These are phyloP conservation scores for Talaromyces sp. DNA, from an alignment of 2,329 filamentous ascomycete genomes.

Conservation along the genomic window DNA sequence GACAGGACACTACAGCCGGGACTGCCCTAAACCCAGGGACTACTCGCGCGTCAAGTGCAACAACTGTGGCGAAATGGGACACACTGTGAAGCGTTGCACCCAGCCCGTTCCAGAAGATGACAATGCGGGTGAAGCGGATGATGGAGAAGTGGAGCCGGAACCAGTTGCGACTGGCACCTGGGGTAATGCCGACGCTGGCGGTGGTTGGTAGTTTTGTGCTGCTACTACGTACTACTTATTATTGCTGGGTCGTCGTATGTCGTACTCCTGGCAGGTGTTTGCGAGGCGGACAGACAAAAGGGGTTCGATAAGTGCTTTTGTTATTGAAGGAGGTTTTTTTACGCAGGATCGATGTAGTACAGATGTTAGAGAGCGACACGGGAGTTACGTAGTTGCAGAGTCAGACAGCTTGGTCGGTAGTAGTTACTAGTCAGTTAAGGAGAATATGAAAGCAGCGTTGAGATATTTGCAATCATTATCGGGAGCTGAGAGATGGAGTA, in stretches of 20 bases:
- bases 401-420: background rate
- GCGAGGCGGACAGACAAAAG: background rate
- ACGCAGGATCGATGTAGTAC: background rate
- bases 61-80: constrained; percentile 41
- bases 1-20: constrained; percentile 38
- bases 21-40: constrained; percentile 40
- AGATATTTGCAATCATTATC: background rate
- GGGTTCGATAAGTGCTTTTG: background rate
- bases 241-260: background rate
- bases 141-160: background rate
- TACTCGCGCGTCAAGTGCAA: constrained; percentile 41
- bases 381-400: background rate
- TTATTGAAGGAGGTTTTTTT: background rate
- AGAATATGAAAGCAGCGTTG: background rate
- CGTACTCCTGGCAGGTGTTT: background rate
- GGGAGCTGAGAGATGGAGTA: no score
- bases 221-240: no score
- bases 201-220: background rate
- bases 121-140: constrained; percentile 8
- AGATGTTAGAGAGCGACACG: background rate
- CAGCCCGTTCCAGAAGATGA: constrained; percentile 18
- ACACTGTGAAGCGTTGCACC: constrained; percentile 35
- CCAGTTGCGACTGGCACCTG: background rate
- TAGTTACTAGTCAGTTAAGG: background rate
- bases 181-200: background rate